Evolutionary conservation across 306 rosid genomes (phyloP), one percentile per base, ranked within the genome.

Genomic region (Prunus fruticosa): DNA sequence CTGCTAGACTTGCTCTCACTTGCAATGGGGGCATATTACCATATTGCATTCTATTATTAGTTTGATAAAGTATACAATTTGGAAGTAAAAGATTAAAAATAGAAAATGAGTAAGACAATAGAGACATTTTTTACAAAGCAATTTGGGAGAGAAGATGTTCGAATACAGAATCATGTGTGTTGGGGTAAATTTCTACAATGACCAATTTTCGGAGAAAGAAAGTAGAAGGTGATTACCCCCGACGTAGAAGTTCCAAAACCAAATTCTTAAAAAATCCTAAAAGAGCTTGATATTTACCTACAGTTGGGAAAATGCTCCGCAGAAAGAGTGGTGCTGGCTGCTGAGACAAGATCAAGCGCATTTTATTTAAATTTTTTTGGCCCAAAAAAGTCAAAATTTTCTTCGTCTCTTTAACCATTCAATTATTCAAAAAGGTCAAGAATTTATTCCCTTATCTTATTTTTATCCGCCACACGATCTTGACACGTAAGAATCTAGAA

Each of bases 381-480:
- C 2, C 41, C 43, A 56, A 27, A 16, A 38, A 69, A 57, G 78
- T 78, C 72, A 74, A 65, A 54, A 27, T 64, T 56, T n/a, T 62
- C 1, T 62, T 14, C 2, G 4, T 60, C 11, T 11, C 23, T 22
- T 23, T 0, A 38, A 11, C n/a, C 57, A 51, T 52, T 52, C 57
- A 61, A 18, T 51, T 13, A 50, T 20, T 13, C 23, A 56, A 73
- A 57, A 19, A 57, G 20, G 22, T 7, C 23, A 58, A 69, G 78
- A 38, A 83, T 58, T 67, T 52, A 83, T 81, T 69, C 79, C 45
- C 70, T 79, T 68, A 45, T 76, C 78, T 51, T 72, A 25, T 52
- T 13, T 11, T 60, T 47, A 11, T 67, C 71, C 27, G 46, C 82
- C 76, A 64, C 74, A 41, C 13, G 76, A 80, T 66, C 75, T 3